A percentile compares a stretch with the other conserved stretches of the same genome.
phyloP scores from a whole-genome alignment of 768 basidiomycete genomes.

The Podaxis sp. region DNA sequence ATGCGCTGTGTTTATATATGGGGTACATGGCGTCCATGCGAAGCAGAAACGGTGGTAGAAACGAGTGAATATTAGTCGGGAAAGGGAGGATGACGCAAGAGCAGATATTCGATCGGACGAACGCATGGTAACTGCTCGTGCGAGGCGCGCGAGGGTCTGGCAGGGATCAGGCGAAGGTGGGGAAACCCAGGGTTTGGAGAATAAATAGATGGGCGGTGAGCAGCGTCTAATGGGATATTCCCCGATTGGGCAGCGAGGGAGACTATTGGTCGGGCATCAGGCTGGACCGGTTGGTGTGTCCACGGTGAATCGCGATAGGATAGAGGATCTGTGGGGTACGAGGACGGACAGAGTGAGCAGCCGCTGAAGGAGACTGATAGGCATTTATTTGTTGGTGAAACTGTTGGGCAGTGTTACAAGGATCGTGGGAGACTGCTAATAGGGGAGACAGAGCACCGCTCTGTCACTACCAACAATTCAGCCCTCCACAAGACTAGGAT shows the following conservation, averaged over 20 bases:
- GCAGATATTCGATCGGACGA: background rate
- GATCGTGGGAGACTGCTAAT: constrained; percentile 1
- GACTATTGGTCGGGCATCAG: background rate
- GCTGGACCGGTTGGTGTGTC: background rate
- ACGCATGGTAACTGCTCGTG: background rate
- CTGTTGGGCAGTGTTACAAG: background rate
- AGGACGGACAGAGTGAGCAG: background rate
- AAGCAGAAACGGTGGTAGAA: background rate
- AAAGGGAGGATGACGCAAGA: background rate
- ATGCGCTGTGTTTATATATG: background rate
- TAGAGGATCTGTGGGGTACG: background rate
- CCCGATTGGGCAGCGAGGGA: background rate
- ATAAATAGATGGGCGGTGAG: constrained; percentile 4
- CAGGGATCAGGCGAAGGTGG: background rate
- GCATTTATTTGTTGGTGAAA: background rate
- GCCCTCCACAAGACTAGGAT: constrained; percentile 13
- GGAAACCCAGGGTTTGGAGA: constrained; percentile 1
- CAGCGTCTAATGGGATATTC: background rate
- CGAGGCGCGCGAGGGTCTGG: background rate
- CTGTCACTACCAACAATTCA: background rate
- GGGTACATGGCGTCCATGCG: background rate
- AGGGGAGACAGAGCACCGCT: background rate
- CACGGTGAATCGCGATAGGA: too few species aligned
- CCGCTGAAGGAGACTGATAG: background rate
- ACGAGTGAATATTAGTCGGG: background rate